Percentiles rank a stretch among this genome's conserved stretches.
Evolutionary conservation across 805 yeast genomes (phyloP).

Genomic region (Lachancea quebecensis): DNA sequence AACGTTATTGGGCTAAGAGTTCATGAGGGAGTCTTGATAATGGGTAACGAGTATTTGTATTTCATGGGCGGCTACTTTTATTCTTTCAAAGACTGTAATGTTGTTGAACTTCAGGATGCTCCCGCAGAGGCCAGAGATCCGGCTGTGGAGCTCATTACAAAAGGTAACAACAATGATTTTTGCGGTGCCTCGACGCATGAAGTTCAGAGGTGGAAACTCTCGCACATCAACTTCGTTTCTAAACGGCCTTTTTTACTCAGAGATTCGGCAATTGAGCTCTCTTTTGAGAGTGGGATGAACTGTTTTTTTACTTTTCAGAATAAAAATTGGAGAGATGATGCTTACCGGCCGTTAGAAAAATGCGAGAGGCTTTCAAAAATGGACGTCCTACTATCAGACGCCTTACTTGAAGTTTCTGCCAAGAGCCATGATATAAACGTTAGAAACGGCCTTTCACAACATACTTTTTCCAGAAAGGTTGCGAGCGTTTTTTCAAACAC

Average conservation of each 20-base stretch:
- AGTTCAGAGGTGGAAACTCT: constrained; percentile 54
- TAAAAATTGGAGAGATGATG: constrained; percentile 46
- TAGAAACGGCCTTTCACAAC: constrained; percentile 29
- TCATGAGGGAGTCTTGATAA: constrained; percentile 64
- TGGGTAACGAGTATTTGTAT: constrained; percentile 60
- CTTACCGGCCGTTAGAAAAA: constrained; percentile 43
- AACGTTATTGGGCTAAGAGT: constrained; percentile 72
- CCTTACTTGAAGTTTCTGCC: constrained; percentile 42
- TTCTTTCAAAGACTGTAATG: constrained; percentile 39
- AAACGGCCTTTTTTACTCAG: constrained; percentile 70
- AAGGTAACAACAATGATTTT: constrained; percentile 31
- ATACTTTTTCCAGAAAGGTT: constrained; percentile 37
- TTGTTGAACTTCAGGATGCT: constrained; percentile 61
- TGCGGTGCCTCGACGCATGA: constrained; percentile 31
- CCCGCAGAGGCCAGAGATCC: constrained; percentile 59
- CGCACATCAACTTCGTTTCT: constrained; percentile 54
- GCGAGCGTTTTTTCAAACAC: constrained; percentile 39
- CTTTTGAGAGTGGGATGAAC: constrained; percentile 67
- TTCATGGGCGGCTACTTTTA: constrained; percentile 62
- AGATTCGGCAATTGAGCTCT: constrained; percentile 75
- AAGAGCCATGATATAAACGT: constrained; percentile 30
- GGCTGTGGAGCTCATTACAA: constrained; percentile 56
- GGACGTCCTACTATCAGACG: constrained; percentile 49
- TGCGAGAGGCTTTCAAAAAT: constrained; percentile 43
- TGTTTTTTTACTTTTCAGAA: constrained; percentile 59